Evolutionary conservation across 345 rosid species (phyloP), one percentile per base, ranked within the genome.

Genomic region (Aquilaria sinensis): DNA sequence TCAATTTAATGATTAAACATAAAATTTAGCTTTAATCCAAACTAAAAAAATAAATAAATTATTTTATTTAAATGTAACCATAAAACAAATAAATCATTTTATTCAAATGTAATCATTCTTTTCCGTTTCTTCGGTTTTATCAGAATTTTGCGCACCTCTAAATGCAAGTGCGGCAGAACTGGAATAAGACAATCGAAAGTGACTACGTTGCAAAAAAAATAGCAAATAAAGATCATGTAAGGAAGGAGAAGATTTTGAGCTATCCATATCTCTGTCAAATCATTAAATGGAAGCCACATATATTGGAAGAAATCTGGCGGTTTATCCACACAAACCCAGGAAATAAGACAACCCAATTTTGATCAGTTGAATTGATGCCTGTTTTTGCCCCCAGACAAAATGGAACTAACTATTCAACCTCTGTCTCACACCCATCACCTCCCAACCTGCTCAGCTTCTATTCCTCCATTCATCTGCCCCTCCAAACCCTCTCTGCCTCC

Each of bases 241-340:
- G 23, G 23, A 23, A 23, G 23, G 0, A 23, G 23, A 23, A 23
- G 23, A 23, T 23, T 23, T 23, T 23, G 23, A 23, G 60, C 58
- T 79, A 74, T 79, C 84, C 78, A 63, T 52, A 72, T 74, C 60
- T 43, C 32, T 58, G 58, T 67, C 63, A 16, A n/a, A 46, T 64
- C 79, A 73, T 31, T 75, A 72, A 77, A 77, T 82, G 66, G 56
- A 32, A 64, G 79, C 95, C 95, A 80, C 87, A 73, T 61, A 50
- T 30, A 48, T 11, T n/a, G 11, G 4, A 23, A 37, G 9, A 37
- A 37, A 37, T 37, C 43, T 37, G 43, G 43, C 7, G 3, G 43
- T 9, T 37, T 49, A 16, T 76, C 65, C 73, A 32, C 46, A 57
- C 56, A 61, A 47, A 16, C 56, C 61, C n/a, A 32, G 31, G 34